Evolutionary conservation across 306 rosid genomes (phyloP), one percentile per base, ranked within the genome.

Genomic region (Prunus campanulata): DNA sequence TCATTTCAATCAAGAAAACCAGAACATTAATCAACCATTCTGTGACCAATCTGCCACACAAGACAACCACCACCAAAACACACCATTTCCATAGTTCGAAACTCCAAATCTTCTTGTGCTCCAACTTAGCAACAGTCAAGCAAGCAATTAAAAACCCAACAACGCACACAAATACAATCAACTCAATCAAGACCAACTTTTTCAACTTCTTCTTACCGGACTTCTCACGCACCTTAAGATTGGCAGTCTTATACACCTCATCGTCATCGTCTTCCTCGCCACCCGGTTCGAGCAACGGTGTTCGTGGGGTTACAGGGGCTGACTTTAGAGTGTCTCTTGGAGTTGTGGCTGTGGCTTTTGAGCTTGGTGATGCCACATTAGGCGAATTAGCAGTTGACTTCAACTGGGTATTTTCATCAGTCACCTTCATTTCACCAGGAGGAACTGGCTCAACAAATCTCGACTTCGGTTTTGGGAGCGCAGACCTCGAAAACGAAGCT

Each of bases 31-130:
- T 88, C 25, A 88, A 79, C 93, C 98, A 93, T n/a, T 78, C 84
- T 3, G 92, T 83, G 39, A 93, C 64, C 76, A 93, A 19, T 74
- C 97, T 88, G 22, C 93, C 98, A 77, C 91, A 88, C 6, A 91
- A 74, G 25, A 88, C 76, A 14, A 91, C 97, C 85, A 88, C 44
- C 11, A 76, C 85, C 60, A 93, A 75, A 14, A 91, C 93, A 82
- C 86, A 78, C 93, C 92, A 89, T 67, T 86, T 89, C 98, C 97
- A 91, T 6, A 93, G 25, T 55, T 70, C 77, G 79, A 93, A 84
- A 22, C 89, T 83, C 95, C 89, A 93, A 71, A 88, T 61, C 61
- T 50, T 39, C 15, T 3, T 60, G 3, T 75, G 30, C n/a, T 75
- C 55, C 79, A 90, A 74, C 68, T 29, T 76, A 48, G 83, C 27